Percentiles rank a stretch among this genome's conserved stretches.
Evolutionary conservation across 345 rosid species (phyloP).

Genomic region (Cochlearia excelsa): DNA sequence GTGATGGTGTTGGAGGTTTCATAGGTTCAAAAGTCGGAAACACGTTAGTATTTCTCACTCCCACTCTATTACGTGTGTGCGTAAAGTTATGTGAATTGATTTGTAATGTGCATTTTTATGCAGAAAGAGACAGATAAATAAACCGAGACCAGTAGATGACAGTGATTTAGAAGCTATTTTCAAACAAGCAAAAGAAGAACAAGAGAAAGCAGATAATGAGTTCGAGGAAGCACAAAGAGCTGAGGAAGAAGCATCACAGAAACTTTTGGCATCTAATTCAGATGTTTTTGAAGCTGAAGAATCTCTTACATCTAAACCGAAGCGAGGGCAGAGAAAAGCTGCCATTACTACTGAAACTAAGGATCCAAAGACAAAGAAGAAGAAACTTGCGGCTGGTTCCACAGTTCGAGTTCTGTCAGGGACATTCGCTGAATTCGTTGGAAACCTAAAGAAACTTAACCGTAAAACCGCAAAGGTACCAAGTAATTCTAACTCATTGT

Average conservation of each 20-base stretch:
- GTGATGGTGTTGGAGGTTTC: constrained; percentile 78
- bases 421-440: constrained; percentile 67
- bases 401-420: constrained; percentile 74
- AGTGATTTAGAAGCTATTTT: constrained; percentile 70
- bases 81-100: background rate
- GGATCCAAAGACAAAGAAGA: constrained; percentile 37
- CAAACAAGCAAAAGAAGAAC: constrained; percentile 70
- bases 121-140: constrained; percentile 72
- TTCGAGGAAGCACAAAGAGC: constrained; percentile 47
- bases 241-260: constrained; percentile 37
- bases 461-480: constrained; percentile 71
- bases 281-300: constrained; percentile 28
- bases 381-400: constrained; percentile 52
- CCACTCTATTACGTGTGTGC: background rate
- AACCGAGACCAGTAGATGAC: constrained; percentile 68
- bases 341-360: constrained; percentile 30
- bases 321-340: constrained; percentile 35
- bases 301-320: constrained; percentile 37
- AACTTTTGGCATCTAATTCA: constrained; percentile 26
- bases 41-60: constrained; percentile 47
- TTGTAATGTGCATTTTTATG: constrained; percentile 13
- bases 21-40: constrained; percentile 81
- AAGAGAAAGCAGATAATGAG: constrained; percentile 63
- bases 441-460: constrained; percentile 66
- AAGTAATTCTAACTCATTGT: constrained; percentile 1